phyloP scores from a whole-genome alignment of 1,139 yeast genomes.

The Candida sp. region DNA sequence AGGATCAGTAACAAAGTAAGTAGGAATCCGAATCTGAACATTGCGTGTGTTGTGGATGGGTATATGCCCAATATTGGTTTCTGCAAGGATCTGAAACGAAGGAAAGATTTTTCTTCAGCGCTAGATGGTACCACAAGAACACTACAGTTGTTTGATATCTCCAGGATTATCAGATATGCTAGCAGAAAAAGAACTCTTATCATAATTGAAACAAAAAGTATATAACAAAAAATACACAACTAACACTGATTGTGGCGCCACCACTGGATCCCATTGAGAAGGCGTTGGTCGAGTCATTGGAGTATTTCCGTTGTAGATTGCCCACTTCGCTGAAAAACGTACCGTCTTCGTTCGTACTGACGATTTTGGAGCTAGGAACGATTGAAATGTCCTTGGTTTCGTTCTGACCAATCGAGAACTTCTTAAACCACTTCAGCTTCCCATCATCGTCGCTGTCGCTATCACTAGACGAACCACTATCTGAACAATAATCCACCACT shows the following conservation, averaged over 20 bases:
- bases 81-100: background rate
- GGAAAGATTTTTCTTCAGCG: background rate
- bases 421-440: conserved; percentile 9
- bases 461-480: conserved; percentile 10
- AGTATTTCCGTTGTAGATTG: background rate
- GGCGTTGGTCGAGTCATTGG: background rate
- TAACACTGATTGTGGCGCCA: background rate
- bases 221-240: background rate
- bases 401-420: conserved; percentile 6
- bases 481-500: conserved; percentile 2
- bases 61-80: background rate
- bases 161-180: conserved; percentile 1
- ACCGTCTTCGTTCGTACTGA: background rate
- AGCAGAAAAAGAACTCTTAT: background rate
- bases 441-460: background rate
- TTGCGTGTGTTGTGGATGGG: background rate
- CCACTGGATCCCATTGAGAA: background rate
- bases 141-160: background rate
- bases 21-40: background rate
- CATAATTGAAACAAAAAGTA: conserved; percentile 4
- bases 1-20: background rate
- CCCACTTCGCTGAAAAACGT: background rate
- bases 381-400: conserved; percentile 4
- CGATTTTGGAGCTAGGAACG: conserved; percentile 3
- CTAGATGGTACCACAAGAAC: background rate